Conservation (phyloP, 352 stramenopile genomes). For the Aphanomyces euteiches region DNA sequence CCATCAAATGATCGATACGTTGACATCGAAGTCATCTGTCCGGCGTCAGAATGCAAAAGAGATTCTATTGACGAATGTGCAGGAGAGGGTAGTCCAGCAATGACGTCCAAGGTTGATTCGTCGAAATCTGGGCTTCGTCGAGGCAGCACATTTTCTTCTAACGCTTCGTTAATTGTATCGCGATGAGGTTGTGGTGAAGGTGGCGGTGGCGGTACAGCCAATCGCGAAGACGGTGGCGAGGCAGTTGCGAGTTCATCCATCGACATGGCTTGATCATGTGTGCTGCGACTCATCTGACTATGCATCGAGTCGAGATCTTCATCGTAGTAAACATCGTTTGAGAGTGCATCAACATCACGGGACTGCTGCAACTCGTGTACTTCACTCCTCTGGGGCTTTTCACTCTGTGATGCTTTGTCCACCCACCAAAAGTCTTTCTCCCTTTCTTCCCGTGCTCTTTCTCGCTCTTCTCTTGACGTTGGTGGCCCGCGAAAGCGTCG, state of each 20-base stretch:
- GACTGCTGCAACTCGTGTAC: background rate
- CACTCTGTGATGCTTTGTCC: background rate
- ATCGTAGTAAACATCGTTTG: background rate
- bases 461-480: slow-evolving; percentile 23
- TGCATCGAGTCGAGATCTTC: background rate
- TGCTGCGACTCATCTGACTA: background rate
- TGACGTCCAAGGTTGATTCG: background rate
- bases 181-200: background rate
- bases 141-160: background rate
- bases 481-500: slow-evolving; percentile 24
- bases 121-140: background rate
- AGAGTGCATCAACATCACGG: background rate
- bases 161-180: background rate
- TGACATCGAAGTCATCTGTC: background rate
- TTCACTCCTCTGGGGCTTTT: background rate
- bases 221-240: background rate
- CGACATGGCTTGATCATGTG: slow-evolving; percentile 7
- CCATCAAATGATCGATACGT: background rate
- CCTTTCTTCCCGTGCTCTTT: slow-evolving; percentile 12
- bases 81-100: too few relatives aligned
- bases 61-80: too few relatives aligned
- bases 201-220: slow-evolving; percentile 2
- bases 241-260: slow-evolving; percentile 17
- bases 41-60: too few relatives aligned
- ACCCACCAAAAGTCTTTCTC: slow-evolving; percentile 23